Evolutionary conservation across 129 eudicot species (phyloP).

Genomic region (Centella asiatica): DNA sequence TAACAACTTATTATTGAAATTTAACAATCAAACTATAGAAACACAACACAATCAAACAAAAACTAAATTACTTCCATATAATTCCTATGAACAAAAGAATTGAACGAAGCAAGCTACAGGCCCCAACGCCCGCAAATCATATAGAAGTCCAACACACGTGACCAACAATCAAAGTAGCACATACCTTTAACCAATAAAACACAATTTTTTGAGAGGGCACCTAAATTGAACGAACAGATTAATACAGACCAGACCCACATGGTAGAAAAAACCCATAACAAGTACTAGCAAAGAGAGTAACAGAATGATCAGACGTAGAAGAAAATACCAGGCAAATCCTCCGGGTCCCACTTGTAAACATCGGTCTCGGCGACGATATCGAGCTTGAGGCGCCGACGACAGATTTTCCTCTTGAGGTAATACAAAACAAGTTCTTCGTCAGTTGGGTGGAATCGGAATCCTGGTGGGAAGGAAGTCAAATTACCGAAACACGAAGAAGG

Average conservation of each 20-base stretch:
- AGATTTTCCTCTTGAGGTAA: constrained; percentile 69
- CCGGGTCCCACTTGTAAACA: constrained; percentile 74
- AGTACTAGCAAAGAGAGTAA: neutral
- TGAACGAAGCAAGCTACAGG: too few relatives aligned
- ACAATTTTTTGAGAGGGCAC: too few relatives aligned
- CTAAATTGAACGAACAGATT: too few relatives aligned
- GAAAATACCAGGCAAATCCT: constrained; percentile 63
- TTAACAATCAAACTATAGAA: too few relatives aligned
- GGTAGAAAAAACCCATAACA: neutral
- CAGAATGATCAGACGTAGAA: neutral
- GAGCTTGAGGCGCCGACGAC: constrained; percentile 36
- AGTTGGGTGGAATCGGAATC: constrained; percentile 69
- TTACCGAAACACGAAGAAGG: constrained; percentile 18
- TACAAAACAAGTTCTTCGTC: constrained; percentile 73
- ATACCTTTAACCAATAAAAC: too few relatives aligned
- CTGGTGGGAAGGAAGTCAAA: constrained; percentile 41
- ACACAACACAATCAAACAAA: too few relatives aligned
- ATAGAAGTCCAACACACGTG: too few relatives aligned
- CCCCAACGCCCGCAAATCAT: too few relatives aligned
- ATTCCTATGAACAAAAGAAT: too few relatives aligned
- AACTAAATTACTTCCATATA: too few relatives aligned
- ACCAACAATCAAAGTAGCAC: too few relatives aligned
- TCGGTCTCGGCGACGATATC: constrained; percentile 58
- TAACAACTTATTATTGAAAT: too few relatives aligned
- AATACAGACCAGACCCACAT: neutral